Base-by-base conservation (phyloP, 2,329 filamentous ascomycete genomes). In the Alternaria angustiovoidea region DNA sequence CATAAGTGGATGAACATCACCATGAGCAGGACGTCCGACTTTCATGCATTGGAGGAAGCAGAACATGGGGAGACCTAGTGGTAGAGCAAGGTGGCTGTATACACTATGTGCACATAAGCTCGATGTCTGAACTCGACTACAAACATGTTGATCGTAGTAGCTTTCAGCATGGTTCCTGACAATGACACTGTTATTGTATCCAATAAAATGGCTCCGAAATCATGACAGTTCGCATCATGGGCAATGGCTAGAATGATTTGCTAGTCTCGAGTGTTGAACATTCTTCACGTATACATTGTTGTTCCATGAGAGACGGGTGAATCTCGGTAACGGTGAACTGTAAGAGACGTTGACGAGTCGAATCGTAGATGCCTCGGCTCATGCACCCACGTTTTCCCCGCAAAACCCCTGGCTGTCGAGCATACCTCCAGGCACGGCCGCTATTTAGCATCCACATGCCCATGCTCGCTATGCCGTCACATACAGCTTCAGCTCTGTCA, bases 381-480 rank as follows among this genome's bases (percentile, higher is more conserved):
- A 42, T 46, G 48, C 42, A 14, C 41, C n/a, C 22, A 43, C 28
- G 34, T 48, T 51, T 55, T 62, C 68, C 65, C 69, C 69, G 63
- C 66, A 63, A 57, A 54, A 65, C 56, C 63, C 65, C 62, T 62
- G 64, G 39, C 43, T 20, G 26, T 47, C 32, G 58, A 57, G 62
- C 58, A 46, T 22, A 24, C 32, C 30, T 57, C 43, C 55, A 63
- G 61, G 44, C 16, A 44, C 58, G 55, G 42, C 61, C 63, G 63
- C 63, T 74, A 72, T 68, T 69, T 73, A 73, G 65, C 62, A 69
- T 48, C 57, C 49, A 61, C 59, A 63, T 62, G 66, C 67, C 70
- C 68, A 63, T 63, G 68, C 58, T 63, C 51, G 51, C 58, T 49
- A 68, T 73, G 67, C 20, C 20, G 32, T 54, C 61, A 24, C 49